These are phyloP conservation scores for Sclerotinia sclerotiorum DNA, from an alignment of 2,329 filamentous ascomycete genomes.

Conservation along the genomic window DNA sequence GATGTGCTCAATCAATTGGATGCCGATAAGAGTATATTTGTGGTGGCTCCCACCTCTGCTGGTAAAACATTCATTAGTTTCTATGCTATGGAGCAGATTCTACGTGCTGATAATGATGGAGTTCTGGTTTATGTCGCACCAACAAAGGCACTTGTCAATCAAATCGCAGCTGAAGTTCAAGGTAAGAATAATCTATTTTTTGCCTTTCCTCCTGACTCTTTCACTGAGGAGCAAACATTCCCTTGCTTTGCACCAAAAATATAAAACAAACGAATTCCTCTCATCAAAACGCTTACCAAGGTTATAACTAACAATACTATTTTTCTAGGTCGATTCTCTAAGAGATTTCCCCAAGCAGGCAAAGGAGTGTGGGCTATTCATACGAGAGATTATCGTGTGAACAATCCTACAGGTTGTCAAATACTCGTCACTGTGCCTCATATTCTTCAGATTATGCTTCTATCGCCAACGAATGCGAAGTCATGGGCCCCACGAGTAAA, in stretches of 20 bases:
- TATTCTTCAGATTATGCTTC: constrained; percentile 75
- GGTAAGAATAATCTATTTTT: constrained; percentile 42
- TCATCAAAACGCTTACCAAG: background rate
- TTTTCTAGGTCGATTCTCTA: constrained; percentile 58
- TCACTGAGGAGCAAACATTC: background rate
- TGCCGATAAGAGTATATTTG: constrained; percentile 66
- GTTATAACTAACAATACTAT: constrained; percentile 23
- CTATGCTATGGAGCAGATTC: constrained; percentile 76
- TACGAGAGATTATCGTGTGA: constrained; percentile 72
- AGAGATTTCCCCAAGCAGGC: constrained; percentile 55
- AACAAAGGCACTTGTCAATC: constrained; percentile 79
- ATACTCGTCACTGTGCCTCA: constrained; percentile 76
- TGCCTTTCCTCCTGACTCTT: background rate
- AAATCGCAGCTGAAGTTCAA: constrained; percentile 77
- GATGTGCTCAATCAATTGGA: constrained; percentile 73
- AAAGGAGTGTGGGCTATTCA: constrained; percentile 78
- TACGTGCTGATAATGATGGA: constrained; percentile 66
- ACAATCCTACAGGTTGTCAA: constrained; percentile 71
- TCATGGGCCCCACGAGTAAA: constrained; percentile 67
- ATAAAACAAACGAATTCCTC: background rate
- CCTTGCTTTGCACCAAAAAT: background rate
- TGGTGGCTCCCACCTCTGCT: constrained; percentile 74
- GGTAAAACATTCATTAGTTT: constrained; percentile 85
- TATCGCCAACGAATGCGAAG: constrained; percentile 63
- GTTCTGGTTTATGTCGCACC: constrained; percentile 78